Conservation (phyloP, 2,329 filamentous ascomycete species). For the Exophiala viscosa region DNA sequence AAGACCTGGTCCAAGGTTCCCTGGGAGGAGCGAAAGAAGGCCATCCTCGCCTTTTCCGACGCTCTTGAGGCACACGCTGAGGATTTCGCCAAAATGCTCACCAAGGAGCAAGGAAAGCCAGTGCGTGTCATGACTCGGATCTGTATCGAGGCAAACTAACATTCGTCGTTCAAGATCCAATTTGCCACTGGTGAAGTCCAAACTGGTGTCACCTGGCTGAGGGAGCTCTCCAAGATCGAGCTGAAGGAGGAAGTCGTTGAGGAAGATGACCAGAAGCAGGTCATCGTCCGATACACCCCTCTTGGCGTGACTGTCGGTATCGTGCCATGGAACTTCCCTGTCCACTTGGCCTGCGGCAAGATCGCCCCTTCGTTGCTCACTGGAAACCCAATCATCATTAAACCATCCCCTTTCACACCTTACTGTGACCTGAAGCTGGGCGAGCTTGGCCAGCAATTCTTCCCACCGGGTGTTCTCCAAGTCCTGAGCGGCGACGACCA, state of each 20-base stretch:
- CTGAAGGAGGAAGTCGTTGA: slow-evolving; percentile 23
- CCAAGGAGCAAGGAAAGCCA: slow-evolving; percentile 43
- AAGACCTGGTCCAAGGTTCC: slow-evolving; percentile 45
- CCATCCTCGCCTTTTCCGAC: slow-evolving; percentile 34
- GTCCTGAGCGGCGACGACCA: slow-evolving; percentile 58
- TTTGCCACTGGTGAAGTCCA: slow-evolving; percentile 23
- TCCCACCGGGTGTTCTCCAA: slow-evolving; percentile 62
- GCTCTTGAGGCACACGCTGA: slow-evolving; percentile 36
- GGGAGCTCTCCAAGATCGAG: slow-evolving; percentile 18
- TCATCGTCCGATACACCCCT: slow-evolving; percentile 35
- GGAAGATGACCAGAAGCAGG: slow-evolving; percentile 25
- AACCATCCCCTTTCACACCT: slow-evolving; percentile 57
- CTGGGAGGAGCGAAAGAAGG: slow-evolving; percentile 34
- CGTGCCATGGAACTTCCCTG: slow-evolving; percentile 58
- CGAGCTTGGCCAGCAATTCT: slow-evolving; percentile 56
- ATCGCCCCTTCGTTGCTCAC: slow-evolving; percentile 49
- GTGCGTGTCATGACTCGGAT: slow-evolving; percentile 13
- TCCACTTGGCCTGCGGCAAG: slow-evolving; percentile 47
- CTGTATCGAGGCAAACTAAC: not conserved
- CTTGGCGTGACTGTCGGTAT: slow-evolving; percentile 50
- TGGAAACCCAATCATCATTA: slow-evolving; percentile 55
- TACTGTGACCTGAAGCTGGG: slow-evolving; percentile 51
- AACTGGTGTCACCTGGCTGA: slow-evolving; percentile 23
- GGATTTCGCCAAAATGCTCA: slow-evolving; percentile 38
- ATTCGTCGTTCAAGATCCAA: slow-evolving; percentile 14